A percentile compares a stretch with the other conserved stretches of the same genome.
These are phyloP conservation scores for Hypoxylon sp. DNA, from an alignment of 2,329 filamentous ascomycete species.

Conservation along the genomic window DNA sequence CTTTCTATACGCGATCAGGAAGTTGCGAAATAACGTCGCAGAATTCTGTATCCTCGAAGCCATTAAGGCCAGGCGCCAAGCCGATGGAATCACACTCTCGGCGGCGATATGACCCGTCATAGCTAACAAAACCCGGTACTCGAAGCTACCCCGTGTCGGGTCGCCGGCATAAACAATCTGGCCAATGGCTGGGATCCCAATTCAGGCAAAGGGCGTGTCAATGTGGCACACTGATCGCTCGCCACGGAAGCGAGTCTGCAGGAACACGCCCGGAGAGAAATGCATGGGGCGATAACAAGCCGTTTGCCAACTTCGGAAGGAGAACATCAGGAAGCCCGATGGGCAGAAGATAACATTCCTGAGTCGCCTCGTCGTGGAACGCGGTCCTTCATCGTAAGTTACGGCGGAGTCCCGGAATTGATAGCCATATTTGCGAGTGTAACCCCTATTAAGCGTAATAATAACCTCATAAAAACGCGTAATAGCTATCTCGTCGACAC, in stretches of 20 bases:
- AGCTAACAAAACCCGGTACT: slow-evolving; percentile 32
- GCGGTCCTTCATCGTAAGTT: slow-evolving; percentile 13
- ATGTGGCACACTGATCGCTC: slow-evolving; percentile 18
- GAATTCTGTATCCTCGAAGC: slow-evolving; percentile 10
- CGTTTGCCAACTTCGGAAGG: slow-evolving; percentile 41
- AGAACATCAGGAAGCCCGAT: slow-evolving; percentile 22
- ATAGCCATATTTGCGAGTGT: slow-evolving; percentile 25
- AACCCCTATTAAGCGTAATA: slow-evolving; percentile 25
- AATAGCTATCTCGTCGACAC: slow-evolving; percentile 10
- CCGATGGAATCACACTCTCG: slow-evolving; percentile 39
- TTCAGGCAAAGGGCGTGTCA: slow-evolving; percentile 37
- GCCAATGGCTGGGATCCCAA: slow-evolving; percentile 27
- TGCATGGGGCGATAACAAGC: slow-evolving; percentile 33
- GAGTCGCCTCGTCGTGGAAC: slow-evolving; percentile 16
- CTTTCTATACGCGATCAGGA: slow-evolving; percentile 38
- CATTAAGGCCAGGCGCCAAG: slow-evolving; percentile 35
- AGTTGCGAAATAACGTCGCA: slow-evolving; percentile 33
- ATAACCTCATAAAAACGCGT: slow-evolving; percentile 19
- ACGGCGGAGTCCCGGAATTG: slow-evolving; percentile 26
- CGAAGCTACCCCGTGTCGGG: slow-evolving; percentile 27
- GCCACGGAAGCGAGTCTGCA: slow-evolving; percentile 30
- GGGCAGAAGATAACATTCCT: slow-evolving; percentile 30
- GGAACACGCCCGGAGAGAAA: slow-evolving; percentile 27
- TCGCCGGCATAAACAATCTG: slow-evolving; percentile 18
- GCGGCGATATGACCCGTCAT: slow-evolving; percentile 39